Base-by-base conservation (phyloP, 208 protist genomes). In the Leishmania mexicana region DNA sequence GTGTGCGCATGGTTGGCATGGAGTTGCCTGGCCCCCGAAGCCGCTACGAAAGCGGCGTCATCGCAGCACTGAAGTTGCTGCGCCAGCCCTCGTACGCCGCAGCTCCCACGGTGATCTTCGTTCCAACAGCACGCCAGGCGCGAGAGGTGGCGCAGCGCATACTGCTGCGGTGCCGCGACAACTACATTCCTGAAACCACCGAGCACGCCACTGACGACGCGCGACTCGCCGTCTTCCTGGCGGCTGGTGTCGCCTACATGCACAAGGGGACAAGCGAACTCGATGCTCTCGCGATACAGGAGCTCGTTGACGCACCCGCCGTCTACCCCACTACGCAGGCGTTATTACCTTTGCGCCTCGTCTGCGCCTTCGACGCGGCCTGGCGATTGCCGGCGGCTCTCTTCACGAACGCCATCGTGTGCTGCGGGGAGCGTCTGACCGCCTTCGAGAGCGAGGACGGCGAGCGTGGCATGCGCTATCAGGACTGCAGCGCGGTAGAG, bases 331-430 rank as follows among this genome's bases (percentile, higher is more conserved):
- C 80, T 31, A 96, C 89, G 31, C 83, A 88, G 35, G 84, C 75
- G 65, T 1, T 73, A 28, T 85, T 96, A 47, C 91, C 95, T 53
- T 85, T 98, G 70, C 60, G 93, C 38, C 85, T 97, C 57, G 93
- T 96, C 13, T 95, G 93, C 80, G 84, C 87, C 62, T 96, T 95
- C 73, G 93, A 97, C 75, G 83, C 91, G 13, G 90, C 93, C 38
- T 95, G 90, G 87, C 89, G 95, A 7, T 88, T 98, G 24, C 93
- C 93, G 17, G 95, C 93, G 71, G 92, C 91, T 45, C 58, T 89
- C 21, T 97, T 96, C 80, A 83, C 78, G 10, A 90, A 89, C 67
- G 89, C 88, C 17, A 85, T 98, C 65, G 84, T 98, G 2, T 96
- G 93, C 85, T 85, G 86, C 64, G 86, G 93, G 17, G 92, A 97